These are phyloP conservation scores for Ceratocystis colombiana DNA, from an alignment of 2,329 filamentous ascomycete genomes.

Conservation along the genomic window DNA sequence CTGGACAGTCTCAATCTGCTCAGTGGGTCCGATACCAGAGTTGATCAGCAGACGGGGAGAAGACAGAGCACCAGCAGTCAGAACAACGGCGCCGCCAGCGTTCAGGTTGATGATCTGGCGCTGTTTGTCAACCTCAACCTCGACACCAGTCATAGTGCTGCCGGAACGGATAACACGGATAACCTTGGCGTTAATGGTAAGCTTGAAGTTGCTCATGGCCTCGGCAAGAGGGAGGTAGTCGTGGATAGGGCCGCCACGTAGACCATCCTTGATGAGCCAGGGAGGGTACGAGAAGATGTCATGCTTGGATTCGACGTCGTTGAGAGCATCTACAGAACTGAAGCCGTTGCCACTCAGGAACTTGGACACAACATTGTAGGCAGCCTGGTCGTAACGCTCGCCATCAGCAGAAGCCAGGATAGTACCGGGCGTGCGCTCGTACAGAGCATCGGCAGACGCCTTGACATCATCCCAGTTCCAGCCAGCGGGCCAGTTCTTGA, in stretches of 20 bases:
- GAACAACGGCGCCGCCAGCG: constrained; percentile 50
- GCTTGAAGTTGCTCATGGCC: constrained; percentile 52
- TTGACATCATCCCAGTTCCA: constrained; percentile 58
- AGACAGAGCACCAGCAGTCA: constrained; percentile 51
- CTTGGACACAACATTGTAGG: constrained; percentile 52
- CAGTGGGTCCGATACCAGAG: constrained; percentile 55
- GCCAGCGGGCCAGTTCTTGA: constrained; percentile 59
- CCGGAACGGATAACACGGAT: constrained; percentile 56
- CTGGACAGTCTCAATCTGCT: constrained; percentile 46
- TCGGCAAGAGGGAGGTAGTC: constrained; percentile 58
- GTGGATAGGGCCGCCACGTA: constrained; percentile 58
- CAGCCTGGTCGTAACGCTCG: constrained; percentile 54
- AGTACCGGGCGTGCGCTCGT: constrained; percentile 60
- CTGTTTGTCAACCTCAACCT: constrained; percentile 45
- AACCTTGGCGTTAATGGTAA: constrained; percentile 56
- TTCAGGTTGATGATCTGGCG: constrained; percentile 35
- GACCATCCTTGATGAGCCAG: constrained; percentile 57
- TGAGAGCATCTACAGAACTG: constrained; percentile 48
- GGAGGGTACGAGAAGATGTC: constrained; percentile 52
- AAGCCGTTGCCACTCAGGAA: constrained; percentile 53
- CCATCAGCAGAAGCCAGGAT: constrained; percentile 55
- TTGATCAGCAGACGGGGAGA: constrained; percentile 58
- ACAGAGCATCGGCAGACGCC: constrained; percentile 50
- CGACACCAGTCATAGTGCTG: constrained; percentile 54
- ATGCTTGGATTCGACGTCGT: constrained; percentile 53